phyloP scores from a whole-genome alignment of 2,329 filamentous ascomycete species.

The Cadophora luteo-olivacea region DNA sequence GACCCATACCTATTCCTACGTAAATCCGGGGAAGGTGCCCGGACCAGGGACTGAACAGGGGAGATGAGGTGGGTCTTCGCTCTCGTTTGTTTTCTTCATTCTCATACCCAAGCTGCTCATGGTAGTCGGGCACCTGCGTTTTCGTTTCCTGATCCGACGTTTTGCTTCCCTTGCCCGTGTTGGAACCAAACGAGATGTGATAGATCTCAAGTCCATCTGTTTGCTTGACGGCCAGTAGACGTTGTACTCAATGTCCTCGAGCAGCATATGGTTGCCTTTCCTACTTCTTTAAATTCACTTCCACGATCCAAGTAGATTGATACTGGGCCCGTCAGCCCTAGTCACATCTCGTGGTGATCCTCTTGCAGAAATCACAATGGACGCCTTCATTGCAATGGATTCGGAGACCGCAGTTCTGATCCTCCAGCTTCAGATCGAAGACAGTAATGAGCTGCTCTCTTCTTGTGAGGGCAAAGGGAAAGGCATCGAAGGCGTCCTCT shows the following conservation, averaged over 20 bases:
- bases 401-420: constrained; percentile 33
- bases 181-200: not conserved
- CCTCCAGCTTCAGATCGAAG: constrained; percentile 38
- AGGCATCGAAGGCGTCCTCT: constrained; percentile 10
- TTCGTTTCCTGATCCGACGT: not conserved
- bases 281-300: not conserved
- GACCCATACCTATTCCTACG: not conserved
- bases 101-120: not conserved
- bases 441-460: constrained; percentile 27
- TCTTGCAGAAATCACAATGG: not conserved
- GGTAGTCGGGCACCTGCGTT: not conserved
- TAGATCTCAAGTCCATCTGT: not conserved
- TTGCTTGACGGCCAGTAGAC: constrained; percentile 1
- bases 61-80: not conserved
- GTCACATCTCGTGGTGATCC: not conserved
- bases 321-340: too few relatives aligned
- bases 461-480: constrained; percentile 29
- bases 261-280: not conserved
- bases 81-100: not conserved
- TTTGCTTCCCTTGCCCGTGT: not conserved
- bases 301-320: too few relatives aligned
- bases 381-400: constrained; percentile 28
- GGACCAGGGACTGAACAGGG: not conserved
- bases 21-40: not conserved
- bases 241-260: not conserved